Base-by-base conservation (phyloP, 495 filamentous ascomycete genomes). In the Amorphotheca resinae region DNA sequence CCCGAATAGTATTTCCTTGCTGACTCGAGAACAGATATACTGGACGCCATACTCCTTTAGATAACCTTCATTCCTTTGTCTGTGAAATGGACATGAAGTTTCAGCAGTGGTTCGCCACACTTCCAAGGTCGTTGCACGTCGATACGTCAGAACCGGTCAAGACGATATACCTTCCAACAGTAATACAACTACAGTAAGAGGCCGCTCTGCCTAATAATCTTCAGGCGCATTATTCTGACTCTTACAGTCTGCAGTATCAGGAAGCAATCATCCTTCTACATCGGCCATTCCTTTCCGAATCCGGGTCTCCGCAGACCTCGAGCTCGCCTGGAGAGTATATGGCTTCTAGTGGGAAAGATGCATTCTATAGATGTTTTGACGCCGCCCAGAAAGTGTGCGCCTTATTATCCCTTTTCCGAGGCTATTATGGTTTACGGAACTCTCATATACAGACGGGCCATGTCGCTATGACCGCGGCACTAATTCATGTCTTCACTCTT, bases 181-280 rank as follows among this genome's bases (percentile, higher is more conserved):
- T 42, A 30, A 20, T 42, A 30, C 9, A 42, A 20, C 39, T 42
- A 30, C 39, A 42, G 39, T 42, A 31, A 31, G 39, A 14, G 4
- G 6, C 14, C 8, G 4, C 23, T 4, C 11, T 4, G 9, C 4
- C 15, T 42, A 9, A 7, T 9, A 28, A 5, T 16, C 9, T 12
- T 30, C 26, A 6, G 12, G 12, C 7, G 26, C 21, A 30, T 30
- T 9, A 6, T n/a, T 5, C 26, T 42, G 20, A 20, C 22, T 20
- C 11, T 28, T 20, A 9, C 39, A 42, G 39, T 17, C 4, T 42
- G 7, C 7, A 9, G 31, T 42, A 30, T 31, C 39, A 42, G 4
- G 39, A 6, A 28, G 4, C 4, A 21, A 7, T 17, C 4, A 42
- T 42, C 9, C 22, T 42, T 7, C 17, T 42, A 4, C 39, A 42